A percentile compares a stretch with the other conserved stretches of the same genome.
Evolutionary conservation across 257 asterid species (phyloP).

Genomic region (Forsythia suspensa): DNA sequence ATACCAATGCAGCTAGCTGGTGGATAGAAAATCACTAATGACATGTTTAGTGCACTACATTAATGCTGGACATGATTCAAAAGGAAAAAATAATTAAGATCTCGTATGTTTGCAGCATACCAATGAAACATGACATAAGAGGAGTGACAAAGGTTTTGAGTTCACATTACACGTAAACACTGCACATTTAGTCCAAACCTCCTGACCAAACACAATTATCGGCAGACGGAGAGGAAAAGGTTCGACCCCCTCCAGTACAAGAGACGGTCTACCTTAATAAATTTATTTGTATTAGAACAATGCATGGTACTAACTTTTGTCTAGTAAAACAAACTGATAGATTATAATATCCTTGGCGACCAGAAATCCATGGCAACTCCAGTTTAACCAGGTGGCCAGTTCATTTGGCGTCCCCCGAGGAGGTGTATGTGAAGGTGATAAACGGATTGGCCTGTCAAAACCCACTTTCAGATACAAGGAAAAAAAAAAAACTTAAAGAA

Average conservation of each 20-base stretch:
- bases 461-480: neutral
- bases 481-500: neutral
- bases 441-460: constrained; percentile 78
- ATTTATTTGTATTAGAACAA: constrained; percentile 10
- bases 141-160: too few relatives aligned
- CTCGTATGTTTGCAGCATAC: too few relatives aligned
- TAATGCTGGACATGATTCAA: too few relatives aligned
- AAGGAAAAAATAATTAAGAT: too few relatives aligned
- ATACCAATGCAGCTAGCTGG: too few relatives aligned
- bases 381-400: constrained; percentile 96
- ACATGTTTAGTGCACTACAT: too few relatives aligned
- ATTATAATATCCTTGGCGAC: neutral
- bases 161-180: too few relatives aligned
- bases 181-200: too few relatives aligned
- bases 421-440: constrained; percentile 93
- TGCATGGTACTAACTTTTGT: neutral
- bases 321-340: neutral
- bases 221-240: too few relatives aligned
- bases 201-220: too few relatives aligned
- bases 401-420: constrained; percentile 93
- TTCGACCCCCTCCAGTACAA: neutral
- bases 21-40: too few relatives aligned
- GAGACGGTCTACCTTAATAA: neutral
- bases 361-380: neutral
- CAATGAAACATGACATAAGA: too few relatives aligned